Conservation (phyloP, 2,329 filamentous ascomycete genomes). For the Pleoardoris graminearum region DNA sequence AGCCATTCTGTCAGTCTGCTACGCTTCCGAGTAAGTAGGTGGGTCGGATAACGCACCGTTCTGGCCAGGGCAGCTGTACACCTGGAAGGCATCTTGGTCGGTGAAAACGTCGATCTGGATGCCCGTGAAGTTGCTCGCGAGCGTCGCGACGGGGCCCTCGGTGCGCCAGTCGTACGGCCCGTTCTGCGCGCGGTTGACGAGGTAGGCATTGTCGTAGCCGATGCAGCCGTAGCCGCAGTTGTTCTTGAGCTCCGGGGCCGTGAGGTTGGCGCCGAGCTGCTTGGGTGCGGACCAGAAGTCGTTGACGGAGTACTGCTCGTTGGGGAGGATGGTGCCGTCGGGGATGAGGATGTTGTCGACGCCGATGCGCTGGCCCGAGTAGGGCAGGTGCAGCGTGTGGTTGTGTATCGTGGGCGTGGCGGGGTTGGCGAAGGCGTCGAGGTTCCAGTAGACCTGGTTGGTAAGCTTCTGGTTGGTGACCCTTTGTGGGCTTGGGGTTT, state of each 20-base stretch:
- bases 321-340: constrained; percentile 66
- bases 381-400: constrained; percentile 73
- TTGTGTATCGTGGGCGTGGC: constrained; percentile 67
- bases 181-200: constrained; percentile 64
- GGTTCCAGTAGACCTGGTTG: constrained; percentile 75
- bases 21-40: not conserved
- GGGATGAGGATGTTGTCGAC: constrained; percentile 61
- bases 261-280: constrained; percentile 72
- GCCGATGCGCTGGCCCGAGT: constrained; percentile 69
- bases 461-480: constrained; percentile 10
- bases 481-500: too few relatives aligned
- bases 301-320: constrained; percentile 68
- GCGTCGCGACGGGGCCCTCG: constrained; percentile 62
- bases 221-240: constrained; percentile 83
- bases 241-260: constrained; percentile 62
- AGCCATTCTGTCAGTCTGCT: not conserved
- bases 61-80: constrained; percentile 81
- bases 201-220: constrained; percentile 80
- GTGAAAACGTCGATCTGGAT: constrained; percentile 81
- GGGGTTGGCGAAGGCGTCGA: constrained; percentile 77
- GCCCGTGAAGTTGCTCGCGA: constrained; percentile 76
- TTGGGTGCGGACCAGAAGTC: constrained; percentile 84
- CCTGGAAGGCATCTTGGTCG: constrained; percentile 85
- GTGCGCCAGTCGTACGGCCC: constrained; percentile 67
- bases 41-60: constrained; percentile 58